Percentiles rank a stretch among this genome's conserved stretches.
Conservation (phyloP, 306 rosid species). For the Chamaecrista fasciculata region DNA sequence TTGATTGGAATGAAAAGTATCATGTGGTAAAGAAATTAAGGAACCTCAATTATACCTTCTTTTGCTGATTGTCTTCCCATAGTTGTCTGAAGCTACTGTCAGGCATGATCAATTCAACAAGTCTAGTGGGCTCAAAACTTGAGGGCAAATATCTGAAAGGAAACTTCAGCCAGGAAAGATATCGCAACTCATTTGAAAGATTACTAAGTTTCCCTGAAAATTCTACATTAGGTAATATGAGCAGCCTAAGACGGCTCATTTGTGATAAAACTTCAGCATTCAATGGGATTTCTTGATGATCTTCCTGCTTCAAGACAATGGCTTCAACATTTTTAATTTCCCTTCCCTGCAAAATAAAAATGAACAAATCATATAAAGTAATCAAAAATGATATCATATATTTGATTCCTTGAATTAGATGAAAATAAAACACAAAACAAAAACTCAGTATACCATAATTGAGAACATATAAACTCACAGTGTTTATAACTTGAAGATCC, state of each 20-base stretch:
- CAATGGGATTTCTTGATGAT: not conserved
- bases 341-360: conserved; percentile 13
- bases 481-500: not conserved
- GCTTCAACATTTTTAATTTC: conserved; percentile 12
- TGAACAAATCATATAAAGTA: not conserved
- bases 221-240: not conserved
- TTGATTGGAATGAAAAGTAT: too few species aligned
- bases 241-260: conserved; percentile 23
- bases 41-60: too few species aligned
- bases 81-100: not conserved
- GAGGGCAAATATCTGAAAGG: conserved; percentile 18
- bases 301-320: not conserved
- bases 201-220: not conserved
- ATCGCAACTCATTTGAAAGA: conserved; percentile 24
- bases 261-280: conserved; percentile 14
- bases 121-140: not conserved
- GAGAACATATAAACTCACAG: not conserved
- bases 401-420: not conserved
- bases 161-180: conserved; percentile 2
- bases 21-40: too few species aligned
- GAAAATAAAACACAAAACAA: not conserved
- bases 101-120: not conserved
- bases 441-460: not conserved
- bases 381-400: not conserved
- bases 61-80: conserved; percentile 2